Evolutionary conservation across 139 green algal genomes (phyloP), one percentile per base, ranked within the genome.

Genomic region (Astrephomene gubernaculifera): DNA sequence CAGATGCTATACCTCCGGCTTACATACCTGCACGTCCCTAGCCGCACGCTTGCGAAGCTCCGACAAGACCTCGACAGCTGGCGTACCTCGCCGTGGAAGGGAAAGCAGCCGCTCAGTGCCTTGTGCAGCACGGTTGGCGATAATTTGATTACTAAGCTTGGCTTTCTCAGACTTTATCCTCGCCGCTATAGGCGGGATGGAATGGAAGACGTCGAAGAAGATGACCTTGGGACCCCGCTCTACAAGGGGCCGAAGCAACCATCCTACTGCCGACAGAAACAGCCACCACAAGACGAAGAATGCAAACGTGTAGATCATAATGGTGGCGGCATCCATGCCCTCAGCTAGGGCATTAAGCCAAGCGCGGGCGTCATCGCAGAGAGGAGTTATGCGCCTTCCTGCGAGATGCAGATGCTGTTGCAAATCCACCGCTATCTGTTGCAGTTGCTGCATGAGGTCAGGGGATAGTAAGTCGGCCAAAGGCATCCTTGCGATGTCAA

Each of bases 101-200:
- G 35, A 17, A 33, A 38, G 63, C 27, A 87, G 45, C 24, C 22
- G 70, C 6, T 80, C 71, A 45, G 2, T 39, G 39, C 29, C 22
- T 2, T 43, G 31, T 19, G 5, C 10, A 6, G 33, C 39, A 14
- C 61, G 52, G 7, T 61, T 60, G 5, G 64, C 22, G 24, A 88
- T 49, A 2, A 88, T 44, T 6, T 52, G 27, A 2, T 43, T 52
- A 10, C 36, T 63, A 9, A 84, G 21, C 65, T 88, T 84, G 2
- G 73, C 73, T 22, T 88, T 88, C 65, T 88, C 73, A 33, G 67
- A 22, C 9, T 29, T 35, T 14, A 82, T 75, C 35, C 68, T 27
- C 24, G 45, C 31, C 0, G 39, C 1, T 31, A 81, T 12, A 0
- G 44, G 43, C 10, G 82, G 71, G 3, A 81, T 7, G 27, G 39